A percentile compares a stretch with the other conserved stretches of the same genome.
phyloP scores from a whole-genome alignment of 192 early-diverging fungal genomes.

The Linnemannia zychae region DNA sequence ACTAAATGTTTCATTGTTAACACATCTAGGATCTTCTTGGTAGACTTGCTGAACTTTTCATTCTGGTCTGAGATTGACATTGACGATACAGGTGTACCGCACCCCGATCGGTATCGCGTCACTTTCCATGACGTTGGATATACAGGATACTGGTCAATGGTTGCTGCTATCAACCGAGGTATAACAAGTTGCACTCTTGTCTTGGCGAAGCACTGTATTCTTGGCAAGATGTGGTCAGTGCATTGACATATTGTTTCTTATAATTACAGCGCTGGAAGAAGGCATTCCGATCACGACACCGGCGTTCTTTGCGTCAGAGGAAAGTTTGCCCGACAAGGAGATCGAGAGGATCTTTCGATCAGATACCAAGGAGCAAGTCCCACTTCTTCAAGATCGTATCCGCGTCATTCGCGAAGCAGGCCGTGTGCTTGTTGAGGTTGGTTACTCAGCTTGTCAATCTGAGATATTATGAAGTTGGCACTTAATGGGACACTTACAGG shows the following conservation, averaged over 20 bases:
- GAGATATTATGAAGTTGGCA: not conserved
- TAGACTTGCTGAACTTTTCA: conserved; percentile 89
- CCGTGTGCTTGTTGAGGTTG: conserved; percentile 68
- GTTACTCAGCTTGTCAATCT: not conserved
- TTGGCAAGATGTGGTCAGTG: not conserved
- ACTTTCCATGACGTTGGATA: conserved; percentile 67
- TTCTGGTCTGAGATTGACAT: conserved; percentile 82
- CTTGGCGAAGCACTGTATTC: no score
- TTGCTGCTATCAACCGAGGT: conserved; percentile 82
- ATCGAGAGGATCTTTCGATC: conserved; percentile 73
- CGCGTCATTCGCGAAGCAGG: conserved; percentile 78
- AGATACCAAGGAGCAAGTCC: conserved; percentile 71
- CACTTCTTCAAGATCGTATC: conserved; percentile 72
- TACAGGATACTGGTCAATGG: conserved; percentile 88
- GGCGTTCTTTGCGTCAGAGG: conserved; percentile 60
- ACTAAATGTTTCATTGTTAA: not conserved
- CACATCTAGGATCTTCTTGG: conserved; percentile 79
- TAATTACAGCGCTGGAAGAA: conserved; percentile 61
- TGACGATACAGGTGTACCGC: conserved; percentile 54
- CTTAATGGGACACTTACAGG: not conserved
- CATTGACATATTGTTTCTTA: not conserved
- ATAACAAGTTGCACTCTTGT: no score
- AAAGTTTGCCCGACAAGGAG: conserved; percentile 50
- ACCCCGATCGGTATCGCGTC: conserved; percentile 72
- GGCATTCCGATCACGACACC: conserved; percentile 74